Evolutionary conservation across 1,139 yeast species (phyloP), one percentile per base, ranked within the genome.

Genomic region (Fermentozyma sake): DNA sequence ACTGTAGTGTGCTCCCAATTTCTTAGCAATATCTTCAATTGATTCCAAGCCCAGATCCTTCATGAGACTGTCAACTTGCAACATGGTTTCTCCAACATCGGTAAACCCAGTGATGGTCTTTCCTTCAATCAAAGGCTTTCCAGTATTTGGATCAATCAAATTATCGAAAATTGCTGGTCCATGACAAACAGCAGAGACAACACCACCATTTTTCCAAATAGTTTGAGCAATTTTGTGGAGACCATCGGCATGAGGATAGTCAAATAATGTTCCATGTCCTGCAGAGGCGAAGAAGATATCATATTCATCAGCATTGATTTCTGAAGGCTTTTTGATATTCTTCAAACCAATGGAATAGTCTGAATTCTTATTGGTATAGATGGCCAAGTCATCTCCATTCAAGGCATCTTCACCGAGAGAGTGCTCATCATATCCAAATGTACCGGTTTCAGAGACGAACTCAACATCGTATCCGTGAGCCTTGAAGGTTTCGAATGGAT

Each of bases 111-210:
- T 47, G 23, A 42, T 38, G 7, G 34, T 35, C 35, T 37, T 42
- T 10, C 46, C 48, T 26, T 39, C 29, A 18, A 42, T 31, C 27
- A 49, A 34, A 16, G 37, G 38, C 20, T 38, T 37, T 6, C 46
- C 48, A 12, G 45, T 32, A 15, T 27, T 19, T 23, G 38, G 27
- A 26, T 38, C 38, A 11, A 29, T 28, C 19, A 46, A 21, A 20
- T 35, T 38, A 12, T 39, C 42, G 16, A 48, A 46, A 23, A 49
- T 42, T 7, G 37, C 34, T n/a, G 48, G 48, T 2, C 48, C 52
- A 22, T 46, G 52, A 26, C 52, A 47, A 2, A 47, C 46, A 4
- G 50, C 50, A 3, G 50, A 38, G n/a, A 48, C 38, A 5, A 45
- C 46, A 9, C 50, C 50, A 2, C 39, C 43, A 5, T 38, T 28